Evolutionary conservation across 306 rosid genomes (phyloP).

Genomic region (Morella rubra): DNA sequence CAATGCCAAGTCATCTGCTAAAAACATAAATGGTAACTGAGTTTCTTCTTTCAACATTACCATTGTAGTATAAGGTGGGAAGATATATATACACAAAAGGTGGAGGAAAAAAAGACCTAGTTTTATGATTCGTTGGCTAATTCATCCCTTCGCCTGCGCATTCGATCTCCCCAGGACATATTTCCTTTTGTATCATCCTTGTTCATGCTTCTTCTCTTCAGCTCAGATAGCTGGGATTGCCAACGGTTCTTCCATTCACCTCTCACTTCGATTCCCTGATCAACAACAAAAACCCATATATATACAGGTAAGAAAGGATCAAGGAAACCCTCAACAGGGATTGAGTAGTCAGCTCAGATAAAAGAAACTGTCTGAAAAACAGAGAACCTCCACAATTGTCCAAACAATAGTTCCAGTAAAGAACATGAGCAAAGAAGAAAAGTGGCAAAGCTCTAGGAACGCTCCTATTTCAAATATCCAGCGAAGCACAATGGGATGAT

Average conservation of each 20-base stretch:
- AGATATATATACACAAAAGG: neutral
- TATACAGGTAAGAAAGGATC: neutral
- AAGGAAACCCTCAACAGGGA: too few relatives aligned
- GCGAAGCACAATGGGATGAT: neutral
- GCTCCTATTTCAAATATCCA: neutral
- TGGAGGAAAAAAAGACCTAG: neutral
- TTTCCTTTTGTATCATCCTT: constrained; percentile 38
- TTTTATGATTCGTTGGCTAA: constrained; percentile 18
- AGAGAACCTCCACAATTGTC: neutral
- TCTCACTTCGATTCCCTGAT: constrained; percentile 52
- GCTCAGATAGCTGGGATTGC: constrained; percentile 63
- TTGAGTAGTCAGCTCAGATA: neutral
- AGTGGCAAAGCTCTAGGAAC: too few relatives aligned
- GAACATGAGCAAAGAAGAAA: too few relatives aligned
- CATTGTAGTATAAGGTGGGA: neutral
- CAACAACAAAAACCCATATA: constrained; percentile 8
- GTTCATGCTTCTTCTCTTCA: constrained; percentile 54
- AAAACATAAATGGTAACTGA: neutral
- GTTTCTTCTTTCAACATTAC: neutral
- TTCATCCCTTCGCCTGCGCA: constrained; percentile 65
- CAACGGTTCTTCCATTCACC: constrained; percentile 57
- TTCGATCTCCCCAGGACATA: constrained; percentile 79
- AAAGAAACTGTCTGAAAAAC: neutral
- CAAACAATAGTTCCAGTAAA: too few relatives aligned
- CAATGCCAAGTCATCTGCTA: too few relatives aligned